Evolutionary conservation across 345 rosid genomes (phyloP).

Genomic region (Bruguiera gymnorhiza): DNA sequence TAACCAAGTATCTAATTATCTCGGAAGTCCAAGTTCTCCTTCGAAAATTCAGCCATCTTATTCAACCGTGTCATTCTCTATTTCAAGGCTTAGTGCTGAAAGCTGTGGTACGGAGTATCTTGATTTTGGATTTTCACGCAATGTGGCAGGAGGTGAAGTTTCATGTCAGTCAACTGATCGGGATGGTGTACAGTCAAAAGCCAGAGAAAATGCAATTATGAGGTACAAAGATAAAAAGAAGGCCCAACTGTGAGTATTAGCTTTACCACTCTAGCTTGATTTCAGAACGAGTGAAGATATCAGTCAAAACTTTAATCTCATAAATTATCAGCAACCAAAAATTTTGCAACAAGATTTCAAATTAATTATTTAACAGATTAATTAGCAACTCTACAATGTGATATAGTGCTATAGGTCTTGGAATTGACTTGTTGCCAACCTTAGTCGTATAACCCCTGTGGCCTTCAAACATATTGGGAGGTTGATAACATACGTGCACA

Average conservation of each 20-base stretch:
- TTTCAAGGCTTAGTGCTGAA: constrained; percentile 38
- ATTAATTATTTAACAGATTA: too few relatives aligned
- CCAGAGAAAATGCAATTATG: constrained; percentile 46
- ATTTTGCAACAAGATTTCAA: too few relatives aligned
- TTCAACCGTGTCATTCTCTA: constrained; percentile 41
- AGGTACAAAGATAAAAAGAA: constrained; percentile 67
- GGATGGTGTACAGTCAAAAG: constrained; percentile 33
- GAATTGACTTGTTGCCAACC: too few relatives aligned
- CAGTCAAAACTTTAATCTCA: neutral
- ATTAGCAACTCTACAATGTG: too few relatives aligned
- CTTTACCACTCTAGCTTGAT: constrained; percentile 12
- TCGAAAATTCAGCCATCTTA: constrained; percentile 28
- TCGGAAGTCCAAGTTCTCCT: constrained; percentile 20
- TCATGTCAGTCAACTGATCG: constrained; percentile 32
- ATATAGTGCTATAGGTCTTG: too few relatives aligned
- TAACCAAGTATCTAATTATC: constrained; percentile 17
- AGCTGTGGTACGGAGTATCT: constrained; percentile 32
- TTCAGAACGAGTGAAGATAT: neutral
- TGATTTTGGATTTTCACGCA: constrained; percentile 36
- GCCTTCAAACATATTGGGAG: too few relatives aligned
- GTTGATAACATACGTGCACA: too few relatives aligned
- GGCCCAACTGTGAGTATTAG: constrained; percentile 46
- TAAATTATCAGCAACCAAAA: too few relatives aligned
- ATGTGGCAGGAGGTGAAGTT: constrained; percentile 21
- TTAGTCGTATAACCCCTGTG: too few relatives aligned